Percentiles rank a stretch among this genome's conserved stretches.
Conservation (phyloP, 768 basidiomycete species). For the Pholiota microspora region DNA sequence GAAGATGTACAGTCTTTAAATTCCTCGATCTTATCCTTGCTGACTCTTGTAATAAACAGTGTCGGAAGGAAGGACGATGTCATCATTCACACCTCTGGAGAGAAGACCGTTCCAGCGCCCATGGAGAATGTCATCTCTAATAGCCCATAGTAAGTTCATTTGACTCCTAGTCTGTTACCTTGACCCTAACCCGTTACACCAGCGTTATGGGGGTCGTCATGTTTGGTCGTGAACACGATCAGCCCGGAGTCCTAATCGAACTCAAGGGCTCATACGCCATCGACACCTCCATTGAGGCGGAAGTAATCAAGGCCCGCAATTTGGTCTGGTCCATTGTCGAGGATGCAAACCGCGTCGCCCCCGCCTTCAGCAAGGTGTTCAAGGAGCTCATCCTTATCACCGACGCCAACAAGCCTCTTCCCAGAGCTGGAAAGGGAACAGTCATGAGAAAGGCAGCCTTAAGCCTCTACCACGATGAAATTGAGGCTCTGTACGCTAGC, state of each 20-base stretch:
- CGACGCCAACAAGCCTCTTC: conserved; percentile 34
- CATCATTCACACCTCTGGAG: conserved; percentile 33
- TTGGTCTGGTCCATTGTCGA: conserved; percentile 40
- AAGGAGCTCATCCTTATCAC: conserved; percentile 53
- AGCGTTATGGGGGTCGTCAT: conserved; percentile 34
- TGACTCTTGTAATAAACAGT: conserved; percentile 15
- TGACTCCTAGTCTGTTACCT: neutral
- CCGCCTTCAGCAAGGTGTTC: conserved; percentile 44
- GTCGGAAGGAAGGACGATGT: conserved; percentile 43
- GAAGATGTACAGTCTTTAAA: conserved; percentile 38
- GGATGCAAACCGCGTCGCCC: conserved; percentile 42
- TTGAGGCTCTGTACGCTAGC: neutral
- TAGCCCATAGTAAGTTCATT: conserved; percentile 27
- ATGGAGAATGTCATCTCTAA: conserved; percentile 29
- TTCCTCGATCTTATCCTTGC: neutral
- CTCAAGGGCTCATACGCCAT: conserved; percentile 23
- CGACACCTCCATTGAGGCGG: conserved; percentile 21
- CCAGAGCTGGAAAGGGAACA: conserved; percentile 48
- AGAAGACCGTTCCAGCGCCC: conserved; percentile 36
- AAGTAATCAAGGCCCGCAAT: conserved; percentile 29
- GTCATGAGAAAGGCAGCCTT: conserved; percentile 44
- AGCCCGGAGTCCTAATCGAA: conserved; percentile 33
- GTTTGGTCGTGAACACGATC: conserved; percentile 40
- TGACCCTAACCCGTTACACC: neutral
- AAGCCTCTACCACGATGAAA: conserved; percentile 26